A percentile compares a stretch with the other conserved stretches of the same genome.
These are phyloP conservation scores for Fraxinus platypoda DNA, from an alignment of 305 asterid genomes.

Conservation along the genomic window DNA sequence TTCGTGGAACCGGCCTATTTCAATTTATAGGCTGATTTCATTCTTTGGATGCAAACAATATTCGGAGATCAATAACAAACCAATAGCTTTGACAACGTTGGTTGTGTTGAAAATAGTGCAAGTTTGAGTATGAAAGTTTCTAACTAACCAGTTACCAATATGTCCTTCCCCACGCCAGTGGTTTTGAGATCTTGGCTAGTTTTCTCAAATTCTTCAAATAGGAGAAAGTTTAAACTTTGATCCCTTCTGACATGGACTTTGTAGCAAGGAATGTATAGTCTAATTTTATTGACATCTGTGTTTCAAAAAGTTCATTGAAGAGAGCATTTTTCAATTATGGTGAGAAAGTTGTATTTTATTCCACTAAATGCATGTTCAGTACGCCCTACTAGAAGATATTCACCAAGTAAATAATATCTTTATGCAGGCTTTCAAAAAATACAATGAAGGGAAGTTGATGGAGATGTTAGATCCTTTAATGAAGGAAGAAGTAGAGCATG, in stretches of 20 bases:
- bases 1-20: not conserved
- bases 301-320: not conserved
- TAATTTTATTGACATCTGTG: not conserved
- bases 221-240: not conserved
- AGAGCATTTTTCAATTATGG: not conserved
- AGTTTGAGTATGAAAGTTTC: not conserved
- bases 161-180: not conserved
- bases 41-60: not conserved
- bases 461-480: conserved; percentile 78
- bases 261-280: not conserved
- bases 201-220: not conserved
- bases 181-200: not conserved
- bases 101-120: not conserved
- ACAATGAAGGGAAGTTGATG: conserved; percentile 42
- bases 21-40: not conserved
- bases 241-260: not conserved
- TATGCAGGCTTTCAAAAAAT: conserved; percentile 77
- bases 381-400: not conserved
- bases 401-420: not conserved
- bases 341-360: not conserved
- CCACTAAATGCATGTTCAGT: not conserved
- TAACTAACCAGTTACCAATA: not conserved
- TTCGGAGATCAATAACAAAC: not conserved
- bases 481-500: conserved; percentile 50
- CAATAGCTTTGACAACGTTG: not conserved